Base-by-base conservation (phyloP, 2,329 filamentous ascomycete genomes). In the Clarireedia hainanense region DNA sequence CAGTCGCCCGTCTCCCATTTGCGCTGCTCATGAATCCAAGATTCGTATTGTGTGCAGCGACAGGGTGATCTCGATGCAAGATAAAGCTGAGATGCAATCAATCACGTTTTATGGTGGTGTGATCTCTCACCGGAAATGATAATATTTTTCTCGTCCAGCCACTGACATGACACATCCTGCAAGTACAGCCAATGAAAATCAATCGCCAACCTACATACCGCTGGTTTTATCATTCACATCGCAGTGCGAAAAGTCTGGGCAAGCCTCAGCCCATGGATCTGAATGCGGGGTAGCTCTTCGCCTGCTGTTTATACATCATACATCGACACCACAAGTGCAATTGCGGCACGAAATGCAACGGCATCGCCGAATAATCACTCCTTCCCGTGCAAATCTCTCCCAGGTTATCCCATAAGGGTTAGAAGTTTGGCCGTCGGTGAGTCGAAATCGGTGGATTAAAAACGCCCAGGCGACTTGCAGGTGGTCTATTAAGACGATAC, bases 271-370 rank as follows among this genome's bases (percentile, higher is more conserved):
- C 34, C 10, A 20, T 48, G 24, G 39, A 30, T 42, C 50, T 50
- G n/a, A 34, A 50, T 55, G 52, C 47, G 52, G 52, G 52, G 52
- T 55, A 50, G 47, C 37, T 55, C 20, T 36, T 17, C 10, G 30
- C 20, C 17, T 6, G 17, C 12, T n/a, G n/a, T 30, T 37, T 14
- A 14, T 27, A 6, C 27, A 10, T 26, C 23, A 9, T 20, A 20
- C 23, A 5, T 17, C n/a, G 23, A 17, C 30, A 34, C 30, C 30
- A 34, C 30, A 14, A 34, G 12, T 4, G 30, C 30, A 34, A 34
- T 34, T 2, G 30, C 30, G 30, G 30, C 30, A 12, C 12, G 30
- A 34, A 34, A 34, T 34, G 10, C 30, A 42, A 42, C 39, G 9
- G 40, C 40, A 43, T 12, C 40, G n/a, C 17, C 40, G n/a, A 9